These are phyloP conservation scores for Trypanosomatidae sp. DNA, from an alignment of 208 protist species.

Conservation along the genomic window DNA sequence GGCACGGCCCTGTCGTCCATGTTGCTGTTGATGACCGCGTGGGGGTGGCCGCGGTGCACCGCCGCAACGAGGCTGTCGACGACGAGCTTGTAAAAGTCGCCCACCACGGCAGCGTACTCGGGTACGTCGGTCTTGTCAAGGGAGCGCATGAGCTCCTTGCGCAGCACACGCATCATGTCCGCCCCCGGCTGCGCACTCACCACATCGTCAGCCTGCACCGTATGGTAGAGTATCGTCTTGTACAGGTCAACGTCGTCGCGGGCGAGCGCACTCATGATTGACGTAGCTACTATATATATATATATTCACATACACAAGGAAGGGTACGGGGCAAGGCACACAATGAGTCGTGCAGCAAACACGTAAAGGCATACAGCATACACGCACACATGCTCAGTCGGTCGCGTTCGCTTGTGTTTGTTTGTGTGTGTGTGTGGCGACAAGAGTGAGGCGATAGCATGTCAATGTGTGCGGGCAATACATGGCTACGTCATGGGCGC, in stretches of 20 bases:
- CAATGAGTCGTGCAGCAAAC: no score
- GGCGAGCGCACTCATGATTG: conserved; percentile 2
- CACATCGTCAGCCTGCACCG: conserved; percentile 49
- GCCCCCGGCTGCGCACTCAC: conserved; percentile 47
- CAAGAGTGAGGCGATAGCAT: no score
- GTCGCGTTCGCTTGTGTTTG: no score
- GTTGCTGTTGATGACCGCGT: conserved; percentile 70
- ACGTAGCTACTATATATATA: no score
- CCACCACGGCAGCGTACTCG: conserved; percentile 51
- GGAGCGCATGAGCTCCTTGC: conserved; percentile 61
- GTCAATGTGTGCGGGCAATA: no score
- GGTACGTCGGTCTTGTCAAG: conserved; percentile 32
- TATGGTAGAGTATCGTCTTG: conserved; percentile 51
- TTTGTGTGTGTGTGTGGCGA: no score
- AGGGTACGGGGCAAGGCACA: no score
- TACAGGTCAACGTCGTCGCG: conserved; percentile 62
- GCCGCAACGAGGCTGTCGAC: conserved; percentile 74
- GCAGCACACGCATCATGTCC: conserved; percentile 59
- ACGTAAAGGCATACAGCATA: no score
- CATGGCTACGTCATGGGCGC: no score
- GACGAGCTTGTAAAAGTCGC: conserved; percentile 72
- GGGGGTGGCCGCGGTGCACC: conserved; percentile 57
- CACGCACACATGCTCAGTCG: no score
- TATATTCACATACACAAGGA: no score
- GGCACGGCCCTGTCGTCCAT: conserved; percentile 37